Evolutionary conservation across 208 protist species (phyloP).

Genomic region (Leishmania braziliensis): DNA sequence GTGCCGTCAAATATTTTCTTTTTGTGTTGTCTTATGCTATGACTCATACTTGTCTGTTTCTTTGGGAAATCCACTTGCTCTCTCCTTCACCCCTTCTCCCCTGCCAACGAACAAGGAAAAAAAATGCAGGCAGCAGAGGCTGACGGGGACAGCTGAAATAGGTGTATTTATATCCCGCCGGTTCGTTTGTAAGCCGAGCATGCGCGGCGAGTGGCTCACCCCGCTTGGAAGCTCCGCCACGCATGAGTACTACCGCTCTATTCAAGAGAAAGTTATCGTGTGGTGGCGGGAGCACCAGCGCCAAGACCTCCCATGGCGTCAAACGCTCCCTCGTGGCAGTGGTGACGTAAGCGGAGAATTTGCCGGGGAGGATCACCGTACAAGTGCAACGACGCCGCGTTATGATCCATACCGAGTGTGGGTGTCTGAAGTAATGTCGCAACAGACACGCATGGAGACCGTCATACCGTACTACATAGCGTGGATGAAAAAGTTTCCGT

Average conservation of each 20-base stretch:
- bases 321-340: neutral
- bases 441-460: constrained; percentile 94
- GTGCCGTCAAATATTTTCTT: neutral
- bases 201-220: constrained; percentile 20
- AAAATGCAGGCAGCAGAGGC: neutral
- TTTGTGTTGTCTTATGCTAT: neutral
- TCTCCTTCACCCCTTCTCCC: neutral
- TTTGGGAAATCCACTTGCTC: neutral
- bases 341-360: neutral
- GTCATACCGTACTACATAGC: constrained; percentile 88
- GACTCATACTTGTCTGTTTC: neutral
- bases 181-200: neutral
- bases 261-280: constrained; percentile 34
- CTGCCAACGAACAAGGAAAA: neutral
- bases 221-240: constrained; percentile 21
- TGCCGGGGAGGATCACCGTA: neutral
- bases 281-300: constrained; percentile 47
- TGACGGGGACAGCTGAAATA: neutral
- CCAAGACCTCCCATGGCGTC: constrained; percentile 39
- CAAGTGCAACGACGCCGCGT: constrained; percentile 2
- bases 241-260: constrained; percentile 21
- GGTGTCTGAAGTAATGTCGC: constrained; percentile 96
- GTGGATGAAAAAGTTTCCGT: constrained; percentile 93
- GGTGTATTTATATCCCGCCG: constrained; percentile 17
- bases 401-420: constrained; percentile 89